A percentile compares a stretch with the other conserved stretches of the same genome.
Conservation (phyloP, 805 yeast genomes). For the Saccharomycopsis guyanensis region DNA sequence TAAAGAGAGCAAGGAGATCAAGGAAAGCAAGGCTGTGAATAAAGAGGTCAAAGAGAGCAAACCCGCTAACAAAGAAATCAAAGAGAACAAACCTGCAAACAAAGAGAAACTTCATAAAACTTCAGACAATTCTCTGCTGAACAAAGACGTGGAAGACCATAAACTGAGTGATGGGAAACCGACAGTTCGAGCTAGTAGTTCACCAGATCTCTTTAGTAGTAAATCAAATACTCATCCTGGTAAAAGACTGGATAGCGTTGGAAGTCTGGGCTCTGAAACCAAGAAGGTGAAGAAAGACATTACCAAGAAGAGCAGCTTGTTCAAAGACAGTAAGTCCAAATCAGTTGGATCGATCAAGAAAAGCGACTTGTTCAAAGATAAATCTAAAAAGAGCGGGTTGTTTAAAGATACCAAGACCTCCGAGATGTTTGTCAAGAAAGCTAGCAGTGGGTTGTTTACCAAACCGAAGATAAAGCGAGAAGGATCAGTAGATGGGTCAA, state of each 20-base stretch:
- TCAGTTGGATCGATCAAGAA: constrained; percentile 7
- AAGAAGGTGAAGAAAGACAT: too few species aligned
- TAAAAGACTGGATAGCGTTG: too few species aligned
- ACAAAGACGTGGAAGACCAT: too few species aligned
- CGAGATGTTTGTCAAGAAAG: background rate
- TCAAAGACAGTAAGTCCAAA: constrained; percentile 3
- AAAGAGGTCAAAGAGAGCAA: background rate
- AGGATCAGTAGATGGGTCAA: too few species aligned
- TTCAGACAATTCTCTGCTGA: too few species aligned
- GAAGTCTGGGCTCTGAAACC: too few species aligned
- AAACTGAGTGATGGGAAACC: too few species aligned
- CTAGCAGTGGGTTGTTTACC: background rate
- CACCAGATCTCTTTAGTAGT: too few species aligned
- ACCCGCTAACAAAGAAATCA: background rate
- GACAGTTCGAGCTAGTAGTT: too few species aligned
- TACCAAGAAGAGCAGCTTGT: constrained; percentile 18
- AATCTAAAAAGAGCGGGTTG: background rate
- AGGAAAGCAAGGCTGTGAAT: background rate
- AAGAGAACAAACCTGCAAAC: background rate
- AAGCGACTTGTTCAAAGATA: constrained; percentile 14
- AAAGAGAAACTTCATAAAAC: constrained; percentile 1
- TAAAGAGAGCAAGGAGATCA: background rate
- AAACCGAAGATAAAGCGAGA: too few species aligned
- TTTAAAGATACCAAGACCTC: background rate
- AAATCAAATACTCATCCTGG: too few species aligned